phyloP scores from a whole-genome alignment of 345 rosid genomes.

The Eucalyptus paniculata region DNA sequence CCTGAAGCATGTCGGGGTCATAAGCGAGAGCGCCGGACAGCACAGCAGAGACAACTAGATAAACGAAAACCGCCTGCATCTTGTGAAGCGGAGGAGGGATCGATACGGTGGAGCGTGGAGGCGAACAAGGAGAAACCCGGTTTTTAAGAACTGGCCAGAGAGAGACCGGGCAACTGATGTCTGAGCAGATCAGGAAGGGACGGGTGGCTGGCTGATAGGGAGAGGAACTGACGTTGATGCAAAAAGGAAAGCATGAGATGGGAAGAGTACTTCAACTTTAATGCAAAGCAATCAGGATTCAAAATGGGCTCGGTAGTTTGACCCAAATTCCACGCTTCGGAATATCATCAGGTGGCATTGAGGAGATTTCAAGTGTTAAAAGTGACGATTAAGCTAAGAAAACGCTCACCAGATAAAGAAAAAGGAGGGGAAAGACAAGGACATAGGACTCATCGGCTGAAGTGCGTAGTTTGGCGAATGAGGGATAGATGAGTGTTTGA shows the following conservation, averaged over 20 bases:
- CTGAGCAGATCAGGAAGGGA: neutral
- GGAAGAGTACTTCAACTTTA: conserved; percentile 12
- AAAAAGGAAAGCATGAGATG: neutral
- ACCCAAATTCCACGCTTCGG: neutral
- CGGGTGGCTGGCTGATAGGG: neutral
- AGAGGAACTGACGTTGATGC: neutral
- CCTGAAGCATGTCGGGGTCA: conserved; percentile 65
- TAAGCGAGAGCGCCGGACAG: conserved; percentile 15
- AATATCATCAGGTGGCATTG: neutral
- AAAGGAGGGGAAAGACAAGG: neutral
- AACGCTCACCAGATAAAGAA: neutral
- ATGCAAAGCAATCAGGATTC: conserved; percentile 12
- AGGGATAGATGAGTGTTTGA: neutral
- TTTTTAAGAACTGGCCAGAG: neutral
- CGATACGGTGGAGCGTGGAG: neutral
- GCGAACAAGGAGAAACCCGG: neutral
- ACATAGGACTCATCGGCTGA: neutral
- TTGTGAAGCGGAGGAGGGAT: neutral
- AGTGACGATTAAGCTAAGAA: neutral
- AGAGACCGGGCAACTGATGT: neutral
- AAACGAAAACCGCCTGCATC: neutral
- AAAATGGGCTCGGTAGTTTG: neutral
- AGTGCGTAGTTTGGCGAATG: neutral
- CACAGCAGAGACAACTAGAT: neutral
- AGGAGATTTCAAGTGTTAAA: neutral